phyloP scores from a whole-genome alignment of 495 filamentous ascomycete species.

The Peziza echinospora region DNA sequence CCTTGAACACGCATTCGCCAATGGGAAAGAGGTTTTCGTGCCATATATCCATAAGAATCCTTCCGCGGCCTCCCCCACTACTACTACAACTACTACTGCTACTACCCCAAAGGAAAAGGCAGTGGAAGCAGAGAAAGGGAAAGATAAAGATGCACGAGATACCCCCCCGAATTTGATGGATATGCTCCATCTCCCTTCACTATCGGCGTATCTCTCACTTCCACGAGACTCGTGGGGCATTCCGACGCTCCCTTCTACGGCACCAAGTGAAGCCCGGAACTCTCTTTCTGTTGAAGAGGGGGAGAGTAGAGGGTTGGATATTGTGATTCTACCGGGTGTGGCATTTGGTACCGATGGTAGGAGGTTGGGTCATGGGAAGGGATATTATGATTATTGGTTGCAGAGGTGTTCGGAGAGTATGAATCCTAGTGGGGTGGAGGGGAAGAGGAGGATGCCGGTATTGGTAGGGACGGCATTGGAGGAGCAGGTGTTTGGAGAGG shows the following conservation, averaged over 20 bases:
- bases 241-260: slow-evolving; percentile 45
- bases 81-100: slow-evolving; percentile 17
- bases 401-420: slow-evolving; percentile 42
- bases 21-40: slow-evolving; percentile 60
- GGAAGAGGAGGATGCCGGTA: slow-evolving; percentile 33
- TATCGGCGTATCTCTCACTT: slow-evolving; percentile 54
- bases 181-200: slow-evolving; percentile 58
- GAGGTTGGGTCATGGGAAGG: slow-evolving; percentile 81
- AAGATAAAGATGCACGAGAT: too few species aligned
- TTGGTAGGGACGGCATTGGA: slow-evolving; percentile 63
- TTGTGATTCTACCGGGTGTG: slow-evolving; percentile 84
- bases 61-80: slow-evolving; percentile 15
- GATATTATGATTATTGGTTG: slow-evolving; percentile 90
- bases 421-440: slow-evolving; percentile 21
- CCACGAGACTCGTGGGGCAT: slow-evolving; percentile 78
- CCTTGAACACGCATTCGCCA: background rate
- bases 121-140: too few species aligned
- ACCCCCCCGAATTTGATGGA: slow-evolving; percentile 55
- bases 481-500: slow-evolving; percentile 56
- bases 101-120: too few species aligned
- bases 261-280: slow-evolving; percentile 40
- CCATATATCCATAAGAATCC: slow-evolving; percentile 58
- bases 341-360: slow-evolving; percentile 62
- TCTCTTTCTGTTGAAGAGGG: too few species aligned
- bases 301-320: slow-evolving; percentile 38